A percentile compares a stretch with the other conserved stretches of the same genome.
Conservation (phyloP, 2,329 filamentous ascomycete species). For the Immersiporthe knoxdaviesiana region DNA sequence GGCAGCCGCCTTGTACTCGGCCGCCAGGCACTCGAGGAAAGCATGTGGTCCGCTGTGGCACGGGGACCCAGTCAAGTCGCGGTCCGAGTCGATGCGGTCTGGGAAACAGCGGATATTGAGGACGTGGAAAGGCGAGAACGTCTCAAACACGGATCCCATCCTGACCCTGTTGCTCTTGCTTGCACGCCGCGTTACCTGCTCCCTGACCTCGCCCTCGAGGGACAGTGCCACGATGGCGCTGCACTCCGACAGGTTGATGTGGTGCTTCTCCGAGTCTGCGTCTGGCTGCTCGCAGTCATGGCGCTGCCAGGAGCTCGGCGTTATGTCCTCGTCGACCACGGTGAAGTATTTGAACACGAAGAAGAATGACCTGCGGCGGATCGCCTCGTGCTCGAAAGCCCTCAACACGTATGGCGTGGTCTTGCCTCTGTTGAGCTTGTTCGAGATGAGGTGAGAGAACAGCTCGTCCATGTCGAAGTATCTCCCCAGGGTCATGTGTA, state of each 20-base stretch:
- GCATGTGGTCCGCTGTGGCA: conserved; percentile 63
- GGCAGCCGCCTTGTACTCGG: conserved; percentile 63
- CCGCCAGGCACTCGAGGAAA: conserved; percentile 60
- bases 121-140: conserved; percentile 64
- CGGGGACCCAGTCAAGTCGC: conserved; percentile 57
- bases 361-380: conserved; percentile 60
- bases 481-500: conserved; percentile 60
- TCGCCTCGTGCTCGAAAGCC: conserved; percentile 48
- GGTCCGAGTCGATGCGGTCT: conserved; percentile 59
- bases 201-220: conserved; percentile 54
- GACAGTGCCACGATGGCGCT: conserved; percentile 62
- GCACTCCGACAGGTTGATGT: conserved; percentile 64
- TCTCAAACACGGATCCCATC: conserved; percentile 59
- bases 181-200: conserved; percentile 52
- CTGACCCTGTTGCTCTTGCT: conserved; percentile 49
- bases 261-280: conserved; percentile 45
- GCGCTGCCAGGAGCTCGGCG: conserved; percentile 63
- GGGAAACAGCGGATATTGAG: conserved; percentile 62
- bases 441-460: conserved; percentile 56
- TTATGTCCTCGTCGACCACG: conserved; percentile 57
- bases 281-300: conserved; percentile 52
- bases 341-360: conserved; percentile 70
- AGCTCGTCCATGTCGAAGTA: conserved; percentile 67
- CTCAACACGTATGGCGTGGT: conserved; percentile 54
- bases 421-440: conserved; percentile 47